These are phyloP conservation scores for Aspergillus oerlinghausenensis DNA, from an alignment of 2,329 filamentous ascomycete genomes.

Conservation along the genomic window DNA sequence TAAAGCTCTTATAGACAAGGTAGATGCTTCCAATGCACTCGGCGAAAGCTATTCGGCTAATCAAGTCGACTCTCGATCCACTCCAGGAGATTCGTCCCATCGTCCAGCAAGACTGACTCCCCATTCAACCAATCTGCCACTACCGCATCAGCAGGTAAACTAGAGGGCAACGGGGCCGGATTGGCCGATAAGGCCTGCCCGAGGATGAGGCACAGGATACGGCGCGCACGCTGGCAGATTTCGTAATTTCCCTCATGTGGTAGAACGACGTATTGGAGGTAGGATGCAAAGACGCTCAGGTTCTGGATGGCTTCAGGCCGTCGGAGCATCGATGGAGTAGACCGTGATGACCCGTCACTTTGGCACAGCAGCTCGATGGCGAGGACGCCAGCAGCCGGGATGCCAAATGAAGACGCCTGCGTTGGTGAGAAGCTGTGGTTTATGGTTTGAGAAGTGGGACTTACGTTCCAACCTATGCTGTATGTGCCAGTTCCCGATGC, in stretches of 20 bases:
- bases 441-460: neutral
- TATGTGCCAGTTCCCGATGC: constrained; percentile 8
- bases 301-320: constrained; percentile 27
- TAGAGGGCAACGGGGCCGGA: neutral
- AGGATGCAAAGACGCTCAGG: constrained; percentile 22
- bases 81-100: constrained; percentile 1
- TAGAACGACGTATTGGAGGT: constrained; percentile 18
- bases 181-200: constrained; percentile 12
- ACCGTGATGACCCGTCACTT: constrained; percentile 1
- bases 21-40: too few species aligned
- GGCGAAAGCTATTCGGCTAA: neutral
- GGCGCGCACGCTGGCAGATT: constrained; percentile 20
- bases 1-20: too few species aligned
- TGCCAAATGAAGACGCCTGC: constrained; percentile 16
- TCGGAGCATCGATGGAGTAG: constrained; percentile 6
- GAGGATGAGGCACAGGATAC: constrained; percentile 18
- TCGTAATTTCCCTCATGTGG: constrained; percentile 21
- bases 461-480: constrained; percentile 15
- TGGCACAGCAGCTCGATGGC: constrained; percentile 25
- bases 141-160: constrained; percentile 1
- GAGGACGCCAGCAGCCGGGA: constrained; percentile 25
- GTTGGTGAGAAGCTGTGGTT: constrained; percentile 5
- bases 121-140: constrained; percentile 5
- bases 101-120: constrained; percentile 1
- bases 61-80: constrained; percentile 1